Percentiles rank a stretch among this genome's conserved stretches.
Conservation (phyloP, 306 rosid species). For the Castanospermum australe region DNA sequence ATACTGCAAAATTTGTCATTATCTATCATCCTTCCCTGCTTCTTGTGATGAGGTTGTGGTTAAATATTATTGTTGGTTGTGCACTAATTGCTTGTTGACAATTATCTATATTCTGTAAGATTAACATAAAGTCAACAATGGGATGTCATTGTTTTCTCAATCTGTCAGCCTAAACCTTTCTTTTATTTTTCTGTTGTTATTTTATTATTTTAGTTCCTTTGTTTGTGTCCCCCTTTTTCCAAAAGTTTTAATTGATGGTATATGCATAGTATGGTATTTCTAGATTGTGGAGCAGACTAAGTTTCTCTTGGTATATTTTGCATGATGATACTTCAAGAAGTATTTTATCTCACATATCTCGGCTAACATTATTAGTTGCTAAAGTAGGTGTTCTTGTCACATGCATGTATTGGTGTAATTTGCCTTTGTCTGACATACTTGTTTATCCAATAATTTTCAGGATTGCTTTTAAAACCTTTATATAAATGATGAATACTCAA, state of each 20-base stretch:
- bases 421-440: neutral
- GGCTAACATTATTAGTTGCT: no score
- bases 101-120: no score
- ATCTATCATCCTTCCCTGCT: conserved; percentile 10
- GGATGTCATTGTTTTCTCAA: no score
- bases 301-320: neutral
- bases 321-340: neutral
- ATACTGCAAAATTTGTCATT: no score
- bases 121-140: no score
- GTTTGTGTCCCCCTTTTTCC: neutral
- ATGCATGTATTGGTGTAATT: conserved; percentile 5
- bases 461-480: conserved; percentile 2
- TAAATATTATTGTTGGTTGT: neutral
- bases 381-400: neutral
- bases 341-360: neutral
- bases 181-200: neutral
- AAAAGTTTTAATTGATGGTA: neutral
- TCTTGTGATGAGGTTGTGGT: conserved; percentile 9
- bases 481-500: neutral
- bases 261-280: neutral
- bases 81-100: neutral
- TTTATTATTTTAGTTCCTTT: neutral
- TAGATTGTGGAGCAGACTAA: neutral
- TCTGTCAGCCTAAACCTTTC: neutral
- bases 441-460: neutral